A percentile compares a stretch with the other conserved stretches of the same genome.
Evolutionary conservation across 2,329 filamentous ascomycete species (phyloP).

Genomic region (Trichophyton schoenleinii): DNA sequence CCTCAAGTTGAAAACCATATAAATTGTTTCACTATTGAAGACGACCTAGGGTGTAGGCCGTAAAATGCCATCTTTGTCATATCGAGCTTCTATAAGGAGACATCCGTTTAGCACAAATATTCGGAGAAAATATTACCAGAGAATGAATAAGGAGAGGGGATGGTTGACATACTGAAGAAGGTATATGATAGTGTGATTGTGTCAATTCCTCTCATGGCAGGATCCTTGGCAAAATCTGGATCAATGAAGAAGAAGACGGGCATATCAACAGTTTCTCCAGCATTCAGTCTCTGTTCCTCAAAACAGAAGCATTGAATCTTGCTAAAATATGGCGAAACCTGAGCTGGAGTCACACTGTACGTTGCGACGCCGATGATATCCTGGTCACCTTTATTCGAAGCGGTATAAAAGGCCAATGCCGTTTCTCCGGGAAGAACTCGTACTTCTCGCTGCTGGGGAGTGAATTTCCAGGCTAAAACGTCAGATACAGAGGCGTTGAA

Average conservation of each 20-base stretch:
- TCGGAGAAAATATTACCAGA: neutral
- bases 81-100: constrained; percentile 56
- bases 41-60: constrained; percentile 37
- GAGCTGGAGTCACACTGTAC: constrained; percentile 89
- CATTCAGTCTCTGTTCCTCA: constrained; percentile 86
- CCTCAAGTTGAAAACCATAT: neutral
- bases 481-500: constrained; percentile 95
- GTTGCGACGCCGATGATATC: constrained; percentile 98
- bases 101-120: neutral
- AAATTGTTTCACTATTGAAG: neutral
- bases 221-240: constrained; percentile 81
- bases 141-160: neutral
- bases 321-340: constrained; percentile 94
- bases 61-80: constrained; percentile 67
- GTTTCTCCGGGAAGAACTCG: constrained; percentile 92
- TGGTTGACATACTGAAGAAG: constrained; percentile 69
- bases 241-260: constrained; percentile 99
- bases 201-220: constrained; percentile 86
- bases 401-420: constrained; percentile 92
- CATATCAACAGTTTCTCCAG: constrained; percentile 97
- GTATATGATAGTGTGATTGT: constrained; percentile 95
- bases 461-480: constrained; percentile 93
- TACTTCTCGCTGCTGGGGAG: constrained; percentile 91
- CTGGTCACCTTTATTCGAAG: constrained; percentile 74
- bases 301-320: constrained; percentile 99